These are phyloP conservation scores for Globisporangium spiculum DNA, from an alignment of 352 stramenopile species.

Conservation along the genomic window DNA sequence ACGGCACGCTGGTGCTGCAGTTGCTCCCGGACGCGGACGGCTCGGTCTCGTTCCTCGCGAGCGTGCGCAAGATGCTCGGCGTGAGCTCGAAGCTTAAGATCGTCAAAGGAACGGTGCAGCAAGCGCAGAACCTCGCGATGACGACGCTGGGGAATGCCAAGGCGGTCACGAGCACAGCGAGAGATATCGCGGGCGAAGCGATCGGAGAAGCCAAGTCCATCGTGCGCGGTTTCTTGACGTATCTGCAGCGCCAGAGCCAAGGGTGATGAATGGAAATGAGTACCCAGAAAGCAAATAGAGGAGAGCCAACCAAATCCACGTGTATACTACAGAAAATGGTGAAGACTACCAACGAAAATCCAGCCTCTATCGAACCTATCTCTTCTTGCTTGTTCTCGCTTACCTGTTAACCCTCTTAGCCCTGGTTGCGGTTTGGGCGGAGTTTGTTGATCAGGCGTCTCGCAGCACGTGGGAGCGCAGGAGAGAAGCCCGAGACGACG, in stretches of 20 bases:
- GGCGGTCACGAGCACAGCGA: constrained; percentile 75
- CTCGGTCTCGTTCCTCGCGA: constrained; percentile 71
- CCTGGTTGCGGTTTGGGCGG: constrained; percentile 12
- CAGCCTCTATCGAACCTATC: constrained; percentile 7
- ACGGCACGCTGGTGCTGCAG: constrained; percentile 76
- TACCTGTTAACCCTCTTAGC: neutral
- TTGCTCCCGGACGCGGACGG: constrained; percentile 79
- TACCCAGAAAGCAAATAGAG: neutral
- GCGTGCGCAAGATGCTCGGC: constrained; percentile 66
- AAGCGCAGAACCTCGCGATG: constrained; percentile 82
- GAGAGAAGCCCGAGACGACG: constrained; percentile 59
- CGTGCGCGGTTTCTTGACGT: constrained; percentile 70
- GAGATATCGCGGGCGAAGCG: constrained; percentile 83
- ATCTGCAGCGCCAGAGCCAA: constrained; percentile 52
- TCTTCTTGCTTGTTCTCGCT: neutral
- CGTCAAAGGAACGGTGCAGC: constrained; percentile 84
- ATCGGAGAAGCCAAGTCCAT: constrained; percentile 83
- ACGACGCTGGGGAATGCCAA: constrained; percentile 81
- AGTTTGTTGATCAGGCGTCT: constrained; percentile 34
- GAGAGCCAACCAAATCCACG: constrained; percentile 3
- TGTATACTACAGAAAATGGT: constrained; percentile 8
- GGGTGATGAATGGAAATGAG: constrained; percentile 2
- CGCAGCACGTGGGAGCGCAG: constrained; percentile 50
- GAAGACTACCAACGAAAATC: constrained; percentile 7
- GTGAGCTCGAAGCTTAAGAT: constrained; percentile 84